A percentile compares a stretch with the other conserved stretches of the same genome.
Evolutionary conservation across 192 early-diverging fungal genomes (phyloP).

Genomic region (Phlyctochytrium bullatum): DNA sequence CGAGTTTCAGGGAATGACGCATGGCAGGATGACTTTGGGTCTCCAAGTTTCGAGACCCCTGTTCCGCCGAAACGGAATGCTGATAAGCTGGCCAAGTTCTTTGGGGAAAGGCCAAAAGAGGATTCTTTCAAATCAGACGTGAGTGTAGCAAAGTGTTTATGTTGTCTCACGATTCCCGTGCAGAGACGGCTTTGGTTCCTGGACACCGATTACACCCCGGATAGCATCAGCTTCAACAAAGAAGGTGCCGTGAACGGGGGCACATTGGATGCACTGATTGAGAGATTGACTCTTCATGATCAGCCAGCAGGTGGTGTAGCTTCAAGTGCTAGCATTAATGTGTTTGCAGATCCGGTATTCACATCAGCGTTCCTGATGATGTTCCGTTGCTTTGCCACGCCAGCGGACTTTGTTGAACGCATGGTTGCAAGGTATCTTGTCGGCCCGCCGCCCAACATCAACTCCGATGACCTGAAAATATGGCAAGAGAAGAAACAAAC

Average conservation of each 20-base stretch:
- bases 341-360: slow-evolving; percentile 65
- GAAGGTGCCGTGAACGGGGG: slow-evolving; percentile 90
- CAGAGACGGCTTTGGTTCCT: slow-evolving; percentile 67
- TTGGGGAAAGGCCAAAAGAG: slow-evolving; percentile 35
- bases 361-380: slow-evolving; percentile 81
- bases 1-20: too few species aligned
- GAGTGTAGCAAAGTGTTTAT: background rate
- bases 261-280: slow-evolving; percentile 79
- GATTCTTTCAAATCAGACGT: slow-evolving; percentile 13
- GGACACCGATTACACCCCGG: slow-evolving; percentile 67
- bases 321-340: background rate
- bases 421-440: slow-evolving; percentile 76
- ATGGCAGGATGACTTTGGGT: background rate
- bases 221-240: slow-evolving; percentile 78
- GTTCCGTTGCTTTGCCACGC: slow-evolving; percentile 84
- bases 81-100: slow-evolving; percentile 43
- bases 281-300: slow-evolving; percentile 89
- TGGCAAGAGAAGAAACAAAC: slow-evolving; percentile 83
- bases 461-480: slow-evolving; percentile 51
- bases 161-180: background rate
- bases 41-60: slow-evolving; percentile 9
- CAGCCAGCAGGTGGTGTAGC: slow-evolving; percentile 42
- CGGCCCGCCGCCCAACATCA: slow-evolving; percentile 60
- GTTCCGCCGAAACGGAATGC: background rate
- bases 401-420: slow-evolving; percentile 65